Percentiles rank a stretch among this genome's conserved stretches.
These are phyloP conservation scores for Pleurotus pulmonarius DNA, from an alignment of 768 basidiomycete genomes.

Conservation along the genomic window DNA sequence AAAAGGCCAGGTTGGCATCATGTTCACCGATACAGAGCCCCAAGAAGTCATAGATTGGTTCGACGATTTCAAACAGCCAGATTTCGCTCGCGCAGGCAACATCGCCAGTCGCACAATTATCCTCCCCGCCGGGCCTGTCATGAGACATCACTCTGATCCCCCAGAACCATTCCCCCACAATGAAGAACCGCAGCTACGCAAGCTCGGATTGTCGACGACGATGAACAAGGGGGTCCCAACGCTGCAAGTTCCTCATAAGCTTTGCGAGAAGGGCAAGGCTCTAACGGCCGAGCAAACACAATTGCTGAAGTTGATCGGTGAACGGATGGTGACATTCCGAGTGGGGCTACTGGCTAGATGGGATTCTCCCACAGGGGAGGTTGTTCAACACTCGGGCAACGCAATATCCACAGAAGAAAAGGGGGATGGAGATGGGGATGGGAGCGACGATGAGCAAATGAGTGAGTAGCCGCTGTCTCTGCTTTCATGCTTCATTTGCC, in stretches of 20 bases:
- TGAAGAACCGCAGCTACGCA: conserved; percentile 94
- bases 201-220: conserved; percentile 81
- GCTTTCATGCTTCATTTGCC: too few species aligned
- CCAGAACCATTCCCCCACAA: conserved; percentile 93
- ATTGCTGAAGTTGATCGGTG: conserved; percentile 85
- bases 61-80: conserved; percentile 80
- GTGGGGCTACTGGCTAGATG: conserved; percentile 70
- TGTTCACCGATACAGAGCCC: conserved; percentile 91
- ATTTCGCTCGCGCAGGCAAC: conserved; percentile 91
- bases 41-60: conserved; percentile 95
- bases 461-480: conserved; percentile 37
- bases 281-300: conserved; percentile 88
- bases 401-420: conserved; percentile 33
- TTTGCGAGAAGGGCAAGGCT: conserved; percentile 80
- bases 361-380: conserved; percentile 65
- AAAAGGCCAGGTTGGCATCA: conserved; percentile 89
- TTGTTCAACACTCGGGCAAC: conserved; percentile 52
- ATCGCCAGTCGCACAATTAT: conserved; percentile 67
- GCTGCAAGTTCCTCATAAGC: conserved; percentile 69
- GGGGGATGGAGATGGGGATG: conserved; percentile 22
- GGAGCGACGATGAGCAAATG: conserved; percentile 40
- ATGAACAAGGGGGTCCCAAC: conserved; percentile 89
- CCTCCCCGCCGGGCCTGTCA: conserved; percentile 81
- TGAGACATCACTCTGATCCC: conserved; percentile 75
- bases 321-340: conserved; percentile 83